A percentile compares a stretch with the other conserved stretches of the same genome.
phyloP scores from a whole-genome alignment of 176 grass and related monocot species.

The Oryza meridionalis region DNA sequence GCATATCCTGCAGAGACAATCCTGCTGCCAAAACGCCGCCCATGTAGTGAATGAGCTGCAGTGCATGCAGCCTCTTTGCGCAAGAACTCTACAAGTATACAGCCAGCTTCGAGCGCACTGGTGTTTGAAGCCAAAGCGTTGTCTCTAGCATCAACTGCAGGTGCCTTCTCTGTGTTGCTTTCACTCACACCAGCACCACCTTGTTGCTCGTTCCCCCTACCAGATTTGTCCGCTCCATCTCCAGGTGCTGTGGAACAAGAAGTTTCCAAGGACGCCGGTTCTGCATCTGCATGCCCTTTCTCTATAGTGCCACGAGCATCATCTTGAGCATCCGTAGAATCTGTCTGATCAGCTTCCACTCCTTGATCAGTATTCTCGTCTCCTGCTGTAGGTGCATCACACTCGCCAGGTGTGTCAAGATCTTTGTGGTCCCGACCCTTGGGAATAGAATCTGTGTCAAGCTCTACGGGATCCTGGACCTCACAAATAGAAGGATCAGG shows the following conservation, averaged over 20 bases:
- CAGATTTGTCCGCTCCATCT: constrained; percentile 23
- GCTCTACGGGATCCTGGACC: neutral
- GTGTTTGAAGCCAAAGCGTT: constrained; percentile 4
- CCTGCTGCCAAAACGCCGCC: constrained; percentile 58
- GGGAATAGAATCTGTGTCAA: constrained; percentile 11
- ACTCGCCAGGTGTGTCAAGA: neutral
- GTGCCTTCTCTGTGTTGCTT: constrained; percentile 18
- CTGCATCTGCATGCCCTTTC: constrained; percentile 25
- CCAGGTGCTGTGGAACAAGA: neutral
- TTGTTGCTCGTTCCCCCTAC: constrained; percentile 7
- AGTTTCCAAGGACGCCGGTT: neutral
- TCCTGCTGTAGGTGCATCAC: constrained; percentile 21
- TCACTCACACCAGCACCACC: neutral
- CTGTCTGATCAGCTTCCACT: constrained; percentile 3
- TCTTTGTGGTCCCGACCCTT: constrained; percentile 44
- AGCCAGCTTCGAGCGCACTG: constrained; percentile 56
- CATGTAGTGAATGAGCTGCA: constrained; percentile 78
- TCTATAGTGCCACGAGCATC: neutral
- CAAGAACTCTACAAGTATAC: constrained; percentile 81
- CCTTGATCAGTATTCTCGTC: constrained; percentile 29
- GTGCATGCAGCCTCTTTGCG: constrained; percentile 71
- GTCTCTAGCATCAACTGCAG: neutral
- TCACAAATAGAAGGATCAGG: neutral
- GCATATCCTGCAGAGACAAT: constrained; percentile 58
- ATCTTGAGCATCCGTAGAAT: neutral